A percentile compares a stretch with the other conserved stretches of the same genome.
These are phyloP conservation scores for Sarocladiaceae sp. DNA, from an alignment of 2,329 filamentous ascomycete genomes.

Conservation along the genomic window DNA sequence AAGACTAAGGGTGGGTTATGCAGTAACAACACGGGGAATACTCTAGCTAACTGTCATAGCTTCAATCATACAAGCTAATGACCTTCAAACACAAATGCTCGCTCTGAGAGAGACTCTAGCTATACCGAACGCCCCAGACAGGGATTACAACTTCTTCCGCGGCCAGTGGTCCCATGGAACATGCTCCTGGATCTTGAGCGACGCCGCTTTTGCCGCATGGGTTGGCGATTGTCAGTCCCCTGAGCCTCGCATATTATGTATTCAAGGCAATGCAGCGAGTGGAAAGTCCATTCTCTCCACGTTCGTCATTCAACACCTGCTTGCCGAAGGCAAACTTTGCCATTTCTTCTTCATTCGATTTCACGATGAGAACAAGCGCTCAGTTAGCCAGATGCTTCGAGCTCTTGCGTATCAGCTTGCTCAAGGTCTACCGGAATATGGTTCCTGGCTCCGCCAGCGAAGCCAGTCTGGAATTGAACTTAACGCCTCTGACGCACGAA, in stretches of 20 bases:
- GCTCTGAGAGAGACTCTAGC: slow-evolving; percentile 17
- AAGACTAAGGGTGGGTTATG: slow-evolving; percentile 9
- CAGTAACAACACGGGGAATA: slow-evolving; percentile 2
- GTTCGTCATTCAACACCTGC: slow-evolving; percentile 23
- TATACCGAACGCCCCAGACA: slow-evolving; percentile 16
- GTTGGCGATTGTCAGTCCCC: neutral
- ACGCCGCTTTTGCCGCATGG: slow-evolving; percentile 19
- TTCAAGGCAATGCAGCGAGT: slow-evolving; percentile 24
- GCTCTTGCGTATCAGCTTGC: slow-evolving; percentile 22
- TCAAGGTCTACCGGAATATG: slow-evolving; percentile 12
- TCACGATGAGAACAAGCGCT: slow-evolving; percentile 16
- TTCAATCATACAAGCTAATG: neutral
- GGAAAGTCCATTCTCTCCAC: slow-evolving; percentile 29
- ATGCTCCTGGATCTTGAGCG: slow-evolving; percentile 23
- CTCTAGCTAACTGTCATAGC: neutral
- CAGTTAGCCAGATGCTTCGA: slow-evolving; percentile 15
- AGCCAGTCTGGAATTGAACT: slow-evolving; percentile 20
- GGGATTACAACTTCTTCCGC: slow-evolving; percentile 18
- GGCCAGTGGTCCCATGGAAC: slow-evolving; percentile 19
- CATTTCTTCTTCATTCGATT: slow-evolving; percentile 22
- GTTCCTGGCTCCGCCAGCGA: neutral
- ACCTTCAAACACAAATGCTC: neutral
- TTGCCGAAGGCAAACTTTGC: slow-evolving; percentile 10
- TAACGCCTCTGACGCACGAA: slow-evolving; percentile 16
- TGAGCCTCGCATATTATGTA: slow-evolving; percentile 20